A percentile compares a stretch with the other conserved stretches of the same genome.
Evolutionary conservation across 1,139 yeast species (phyloP).

Genomic region (Saccharomyces hybrid): DNA sequence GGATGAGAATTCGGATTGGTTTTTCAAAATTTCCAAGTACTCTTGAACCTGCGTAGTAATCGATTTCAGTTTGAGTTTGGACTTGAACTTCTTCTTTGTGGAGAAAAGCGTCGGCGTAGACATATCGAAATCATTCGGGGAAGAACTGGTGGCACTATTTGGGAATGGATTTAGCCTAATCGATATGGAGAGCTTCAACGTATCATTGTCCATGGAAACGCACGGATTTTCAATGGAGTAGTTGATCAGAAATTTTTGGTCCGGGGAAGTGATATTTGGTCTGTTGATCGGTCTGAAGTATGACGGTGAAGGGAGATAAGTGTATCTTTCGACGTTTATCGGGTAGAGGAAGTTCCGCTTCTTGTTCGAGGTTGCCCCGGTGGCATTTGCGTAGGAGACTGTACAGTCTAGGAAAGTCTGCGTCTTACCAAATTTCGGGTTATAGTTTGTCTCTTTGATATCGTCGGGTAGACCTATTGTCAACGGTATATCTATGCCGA

Average conservation of each 20-base stretch:
- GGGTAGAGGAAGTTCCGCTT: constrained; percentile 18
- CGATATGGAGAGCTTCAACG: constrained; percentile 34
- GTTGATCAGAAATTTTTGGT: constrained; percentile 22
- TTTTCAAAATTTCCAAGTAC: constrained; percentile 33
- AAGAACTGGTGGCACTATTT: constrained; percentile 25
- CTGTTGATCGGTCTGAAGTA: constrained; percentile 24
- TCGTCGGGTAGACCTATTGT: constrained; percentile 50
- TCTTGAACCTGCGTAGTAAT: constrained; percentile 46
- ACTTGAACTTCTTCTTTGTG: constrained; percentile 13
- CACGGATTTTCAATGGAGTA: constrained; percentile 27
- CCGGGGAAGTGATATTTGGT: constrained; percentile 22
- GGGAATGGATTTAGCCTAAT: constrained; percentile 37
- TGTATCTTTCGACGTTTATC: constrained; percentile 29
- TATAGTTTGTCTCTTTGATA: constrained; percentile 38
- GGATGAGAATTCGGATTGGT: not conserved
- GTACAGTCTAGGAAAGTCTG: constrained; percentile 26
- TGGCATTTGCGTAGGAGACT: constrained; percentile 16
- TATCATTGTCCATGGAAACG: constrained; percentile 41
- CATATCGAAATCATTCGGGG: not conserved
- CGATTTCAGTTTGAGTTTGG: constrained; percentile 39
- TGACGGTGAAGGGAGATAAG: constrained; percentile 20
- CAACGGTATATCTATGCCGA: constrained; percentile 55
- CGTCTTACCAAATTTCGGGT: constrained; percentile 28
- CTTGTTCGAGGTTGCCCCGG: not conserved
- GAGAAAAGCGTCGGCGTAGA: constrained; percentile 1